Percentiles rank a stretch among this genome's conserved stretches.
phyloP scores from a whole-genome alignment of 148 eudicot genomes.

The Amaranthus cruentus region DNA sequence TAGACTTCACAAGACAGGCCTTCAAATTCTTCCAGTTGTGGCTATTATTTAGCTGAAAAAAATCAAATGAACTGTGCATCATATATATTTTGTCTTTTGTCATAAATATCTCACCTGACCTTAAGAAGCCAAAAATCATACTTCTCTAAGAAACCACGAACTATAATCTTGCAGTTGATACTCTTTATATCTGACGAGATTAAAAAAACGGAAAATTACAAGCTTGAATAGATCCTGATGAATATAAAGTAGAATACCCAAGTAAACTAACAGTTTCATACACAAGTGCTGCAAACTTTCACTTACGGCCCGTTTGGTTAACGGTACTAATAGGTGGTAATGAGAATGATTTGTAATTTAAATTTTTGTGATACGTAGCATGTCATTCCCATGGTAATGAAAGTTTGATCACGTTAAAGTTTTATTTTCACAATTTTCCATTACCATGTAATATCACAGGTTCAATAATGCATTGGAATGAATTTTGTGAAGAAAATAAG shows the following conservation, averaged over 20 bases:
- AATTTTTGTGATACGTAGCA: no score
- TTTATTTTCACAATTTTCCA: no score
- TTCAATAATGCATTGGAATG: no score
- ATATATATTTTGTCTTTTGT: background rate
- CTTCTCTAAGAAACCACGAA: conserved; percentile 76
- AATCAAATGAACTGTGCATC: background rate
- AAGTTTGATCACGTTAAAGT: no score
- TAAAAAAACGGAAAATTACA: background rate
- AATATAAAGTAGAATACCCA: background rate
- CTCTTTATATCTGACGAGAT: conserved; percentile 62
- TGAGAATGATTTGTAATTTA: no score
- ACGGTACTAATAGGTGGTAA: no score
- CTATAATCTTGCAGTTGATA: conserved; percentile 82
- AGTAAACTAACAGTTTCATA: background rate
- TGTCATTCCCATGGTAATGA: no score
- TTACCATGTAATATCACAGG: no score
- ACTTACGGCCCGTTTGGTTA: background rate
- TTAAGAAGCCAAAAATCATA: conserved; percentile 22
- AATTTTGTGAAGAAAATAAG: no score
- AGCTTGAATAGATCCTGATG: background rate
- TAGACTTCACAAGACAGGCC: conserved; percentile 79
- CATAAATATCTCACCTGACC: background rate
- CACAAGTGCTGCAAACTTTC: background rate
- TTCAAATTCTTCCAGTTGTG: conserved; percentile 75
- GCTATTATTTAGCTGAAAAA: conserved; percentile 63